Conservation (phyloP, 2,329 filamentous ascomycete species). For the Fusarium sp. region DNA sequence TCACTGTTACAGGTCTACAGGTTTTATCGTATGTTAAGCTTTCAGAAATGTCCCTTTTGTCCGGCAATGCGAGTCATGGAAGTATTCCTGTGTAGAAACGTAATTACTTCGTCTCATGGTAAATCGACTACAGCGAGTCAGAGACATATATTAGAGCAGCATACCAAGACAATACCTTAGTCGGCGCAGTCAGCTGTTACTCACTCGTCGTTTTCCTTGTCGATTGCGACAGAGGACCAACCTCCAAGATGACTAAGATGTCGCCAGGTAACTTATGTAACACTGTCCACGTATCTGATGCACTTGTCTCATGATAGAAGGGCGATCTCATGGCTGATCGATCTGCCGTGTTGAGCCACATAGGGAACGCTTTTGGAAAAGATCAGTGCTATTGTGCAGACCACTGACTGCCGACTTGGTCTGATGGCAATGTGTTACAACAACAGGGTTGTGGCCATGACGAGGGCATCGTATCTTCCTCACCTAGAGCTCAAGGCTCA, state of each 20-base stretch:
- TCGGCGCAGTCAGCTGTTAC: slow-evolving; percentile 6
- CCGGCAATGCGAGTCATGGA: not conserved
- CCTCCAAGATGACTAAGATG: not conserved
- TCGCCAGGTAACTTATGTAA: not conserved
- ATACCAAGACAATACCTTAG: not conserved
- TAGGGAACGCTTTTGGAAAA: not conserved
- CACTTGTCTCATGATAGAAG: slow-evolving; percentile 15
- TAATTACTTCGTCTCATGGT: not conserved
- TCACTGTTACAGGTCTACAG: not conserved
- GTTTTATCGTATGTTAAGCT: not conserved
- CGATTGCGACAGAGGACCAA: not conserved
- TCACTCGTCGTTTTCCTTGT: not conserved
- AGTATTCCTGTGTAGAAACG: not conserved
- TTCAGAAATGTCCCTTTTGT: not conserved
- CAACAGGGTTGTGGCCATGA: not conserved
- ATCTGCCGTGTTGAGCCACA: not conserved
- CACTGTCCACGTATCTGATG: slow-evolving; percentile 1
- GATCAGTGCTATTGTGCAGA: not conserved
- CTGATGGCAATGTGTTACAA: not conserved
- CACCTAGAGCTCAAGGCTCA: not conserved
- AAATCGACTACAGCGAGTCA: slow-evolving; percentile 3
- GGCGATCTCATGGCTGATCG: slow-evolving; percentile 4
- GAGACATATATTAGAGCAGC: not conserved
- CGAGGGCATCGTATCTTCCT: not conserved
- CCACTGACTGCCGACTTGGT: not conserved